Base-by-base conservation (phyloP, 2,329 filamentous ascomycete species). In the Calonectria pteridis region DNA sequence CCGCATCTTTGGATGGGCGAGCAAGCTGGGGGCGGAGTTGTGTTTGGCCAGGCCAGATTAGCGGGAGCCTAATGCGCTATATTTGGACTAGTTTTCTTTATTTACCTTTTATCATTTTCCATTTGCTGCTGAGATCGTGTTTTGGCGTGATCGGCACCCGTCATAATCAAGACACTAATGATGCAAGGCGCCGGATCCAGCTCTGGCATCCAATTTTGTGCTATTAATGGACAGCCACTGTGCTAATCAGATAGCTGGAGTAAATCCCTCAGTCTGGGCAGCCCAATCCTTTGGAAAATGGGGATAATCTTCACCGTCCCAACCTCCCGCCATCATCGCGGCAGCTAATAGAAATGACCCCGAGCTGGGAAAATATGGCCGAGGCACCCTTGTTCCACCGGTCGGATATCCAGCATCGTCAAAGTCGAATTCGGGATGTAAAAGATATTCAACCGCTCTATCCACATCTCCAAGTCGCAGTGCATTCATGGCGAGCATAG, bases 391-490 rank as follows among this genome's bases (percentile, higher is more conserved):
- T 6, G 55, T 62, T 6, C 55, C 55, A 18, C 55, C 55, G 20
- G 55, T 62, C 20, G 55, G 55, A 23, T 62, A 62, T 20, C 55
- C 55, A 28, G 55, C 55, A 62, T 62, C 55, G 16, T 62, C 55
- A 62, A 40, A 62, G 35, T 62, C 55, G 16, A 62, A 62, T 43
- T 40, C 55, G 1, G 55, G 55, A 40, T 62, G 55, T 10, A 62
- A 18, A 29, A 62, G 55, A 62, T 62, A 62, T 37, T 62, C 55
- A 26, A 62, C 33, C 16, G 55, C 55, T 62, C 33, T 35, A 7
- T 62, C 33, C 26, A 62, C 55, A 40, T 62, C 33, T 26, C 55
- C 55, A 26, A 62, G 55, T 3, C 55, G 55, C 10, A 62, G 23
- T 26, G 55, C n/a, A 29, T 40, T 62, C 55, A 62, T 62, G 7